Evolutionary conservation across 2,329 filamentous ascomycete species (phyloP).

Genomic region (Aspergillus ustus): DNA sequence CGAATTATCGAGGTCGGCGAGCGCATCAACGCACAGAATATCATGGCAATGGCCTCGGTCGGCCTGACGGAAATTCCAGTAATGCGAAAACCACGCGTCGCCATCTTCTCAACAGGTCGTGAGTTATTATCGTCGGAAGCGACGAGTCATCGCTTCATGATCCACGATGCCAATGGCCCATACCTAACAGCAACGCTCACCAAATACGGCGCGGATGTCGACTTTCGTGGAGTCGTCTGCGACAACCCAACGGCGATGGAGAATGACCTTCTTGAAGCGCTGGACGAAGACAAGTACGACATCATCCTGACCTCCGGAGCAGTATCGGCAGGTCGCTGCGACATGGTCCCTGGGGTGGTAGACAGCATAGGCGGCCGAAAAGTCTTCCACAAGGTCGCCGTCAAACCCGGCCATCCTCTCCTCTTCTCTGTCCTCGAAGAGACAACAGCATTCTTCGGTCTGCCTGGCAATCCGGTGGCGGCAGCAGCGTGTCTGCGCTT

Average conservation of each 20-base stretch:
- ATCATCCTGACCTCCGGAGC: conserved; percentile 34
- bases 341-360: conserved; percentile 29
- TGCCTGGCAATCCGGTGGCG: conserved; percentile 35
- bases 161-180: conserved; percentile 32
- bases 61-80: conserved; percentile 24
- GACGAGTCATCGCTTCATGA: conserved; percentile 10
- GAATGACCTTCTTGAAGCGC: conserved; percentile 11
- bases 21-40: conserved; percentile 24
- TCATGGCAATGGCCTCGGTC: conserved; percentile 32
- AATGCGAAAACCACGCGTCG: conserved; percentile 18
- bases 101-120: conserved; percentile 27
- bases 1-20: conserved; percentile 21
- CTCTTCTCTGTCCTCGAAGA: conserved; percentile 29
- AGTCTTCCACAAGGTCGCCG: conserved; percentile 33
- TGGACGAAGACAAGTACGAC: conserved; percentile 23
- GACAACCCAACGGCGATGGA: conserved; percentile 23
- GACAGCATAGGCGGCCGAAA: conserved; percentile 27
- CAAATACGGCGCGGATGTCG: conserved; percentile 21
- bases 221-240: conserved; percentile 26
- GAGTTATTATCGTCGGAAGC: conserved; percentile 14
- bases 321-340: conserved; percentile 35
- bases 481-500: conserved; percentile 36
- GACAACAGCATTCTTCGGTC: conserved; percentile 30
- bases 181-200: conserved; percentile 26
- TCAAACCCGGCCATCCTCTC: conserved; percentile 36